These are phyloP conservation scores for Secale cereale DNA, from an alignment of 176 grass and related monocot genomes.

Conservation along the genomic window DNA sequence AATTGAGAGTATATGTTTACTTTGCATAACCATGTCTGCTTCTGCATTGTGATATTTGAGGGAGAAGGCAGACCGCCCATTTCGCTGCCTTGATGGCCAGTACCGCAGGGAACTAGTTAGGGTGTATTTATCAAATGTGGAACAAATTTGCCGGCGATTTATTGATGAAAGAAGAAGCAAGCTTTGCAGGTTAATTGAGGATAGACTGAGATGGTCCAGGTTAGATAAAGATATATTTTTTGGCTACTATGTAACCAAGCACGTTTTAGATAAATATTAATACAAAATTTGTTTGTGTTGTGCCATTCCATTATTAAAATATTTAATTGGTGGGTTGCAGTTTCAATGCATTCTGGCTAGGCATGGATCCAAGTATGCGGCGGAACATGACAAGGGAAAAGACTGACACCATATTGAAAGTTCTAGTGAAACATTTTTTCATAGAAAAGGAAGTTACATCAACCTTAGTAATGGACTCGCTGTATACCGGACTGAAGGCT, in stretches of 20 bases:
- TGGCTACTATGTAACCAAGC: not conserved
- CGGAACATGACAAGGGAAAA: constrained; percentile 74
- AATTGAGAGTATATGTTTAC: constrained; percentile 23
- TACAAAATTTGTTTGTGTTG: not conserved
- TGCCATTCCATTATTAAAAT: constrained; percentile 5
- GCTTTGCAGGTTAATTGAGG: constrained; percentile 71
- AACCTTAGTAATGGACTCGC: constrained; percentile 85
- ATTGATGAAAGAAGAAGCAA: constrained; percentile 89
- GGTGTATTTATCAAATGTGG: constrained; percentile 95
- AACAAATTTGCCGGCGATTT: constrained; percentile 91
- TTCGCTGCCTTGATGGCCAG: constrained; percentile 84
- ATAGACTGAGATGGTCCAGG: constrained; percentile 93
- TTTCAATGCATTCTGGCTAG: constrained; percentile 76
- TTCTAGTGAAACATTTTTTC: constrained; percentile 81
- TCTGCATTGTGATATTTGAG: constrained; percentile 66
- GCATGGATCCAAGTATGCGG: constrained; percentile 54
- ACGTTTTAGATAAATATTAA: not conserved
- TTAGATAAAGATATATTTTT: constrained; percentile 30
- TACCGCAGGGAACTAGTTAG: constrained; percentile 92
- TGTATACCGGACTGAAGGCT: constrained; percentile 69
- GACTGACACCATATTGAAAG: constrained; percentile 67
- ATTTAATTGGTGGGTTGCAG: constrained; percentile 31
- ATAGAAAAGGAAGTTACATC: constrained; percentile 94
- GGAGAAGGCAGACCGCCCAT: constrained; percentile 90
- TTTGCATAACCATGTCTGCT: constrained; percentile 49